These are phyloP conservation scores for Colletotrichum sp. DNA, from an alignment of 2,329 filamentous ascomycete genomes.

Conservation along the genomic window DNA sequence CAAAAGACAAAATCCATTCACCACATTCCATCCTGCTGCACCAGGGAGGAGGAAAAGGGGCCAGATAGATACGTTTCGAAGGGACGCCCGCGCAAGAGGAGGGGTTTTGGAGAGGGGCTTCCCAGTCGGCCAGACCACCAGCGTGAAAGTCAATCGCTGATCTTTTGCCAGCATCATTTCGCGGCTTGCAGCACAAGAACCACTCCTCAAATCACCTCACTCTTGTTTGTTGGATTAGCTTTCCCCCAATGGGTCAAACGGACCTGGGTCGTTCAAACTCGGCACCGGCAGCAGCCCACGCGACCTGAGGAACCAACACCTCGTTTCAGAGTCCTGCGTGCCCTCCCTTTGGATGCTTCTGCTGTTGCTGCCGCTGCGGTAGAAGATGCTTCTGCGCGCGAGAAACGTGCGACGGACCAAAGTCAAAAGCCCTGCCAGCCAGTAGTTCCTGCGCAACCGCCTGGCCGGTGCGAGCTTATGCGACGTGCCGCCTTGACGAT, in stretches of 20 bases:
- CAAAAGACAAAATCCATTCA: background rate
- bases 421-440: background rate
- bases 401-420: background rate
- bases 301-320: background rate
- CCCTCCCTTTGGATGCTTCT: background rate
- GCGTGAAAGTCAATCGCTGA: conserved; percentile 15
- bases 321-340: background rate
- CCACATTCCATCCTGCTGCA: background rate
- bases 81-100: background rate
- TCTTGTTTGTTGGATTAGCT: background rate
- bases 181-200: background rate
- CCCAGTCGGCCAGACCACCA: background rate
- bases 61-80: background rate
- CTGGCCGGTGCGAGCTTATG: background rate
- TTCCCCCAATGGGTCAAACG: background rate
- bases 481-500: background rate
- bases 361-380: background rate
- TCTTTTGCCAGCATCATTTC: background rate
- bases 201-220: background rate
- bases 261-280: background rate
- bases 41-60: background rate
- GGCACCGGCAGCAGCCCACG: background rate
- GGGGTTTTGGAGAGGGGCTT: background rate
- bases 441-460: background rate
- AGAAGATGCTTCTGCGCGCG: background rate